A percentile compares a stretch with the other conserved stretches of the same genome.
These are phyloP conservation scores for Lizanozyma gosingica DNA, from an alignment of 1,139 yeast species.

Conservation along the genomic window DNA sequence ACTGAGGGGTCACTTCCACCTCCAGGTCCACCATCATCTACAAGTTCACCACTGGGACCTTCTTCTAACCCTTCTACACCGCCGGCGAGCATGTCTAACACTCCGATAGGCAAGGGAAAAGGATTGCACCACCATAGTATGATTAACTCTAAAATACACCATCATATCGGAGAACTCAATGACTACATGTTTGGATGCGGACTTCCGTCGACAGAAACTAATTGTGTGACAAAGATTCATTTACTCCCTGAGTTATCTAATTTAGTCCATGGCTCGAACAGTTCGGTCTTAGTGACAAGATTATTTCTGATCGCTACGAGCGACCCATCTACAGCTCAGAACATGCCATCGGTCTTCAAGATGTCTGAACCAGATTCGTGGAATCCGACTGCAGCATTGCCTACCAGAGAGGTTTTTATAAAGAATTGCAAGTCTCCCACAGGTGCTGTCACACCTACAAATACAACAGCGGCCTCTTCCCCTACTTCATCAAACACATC, in stretches of 20 bases:
- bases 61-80: constrained; percentile 3
- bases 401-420: constrained; percentile 12
- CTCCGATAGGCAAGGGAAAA: neutral
- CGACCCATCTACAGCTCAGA: constrained; percentile 7
- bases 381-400: constrained; percentile 28
- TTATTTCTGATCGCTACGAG: constrained; percentile 31
- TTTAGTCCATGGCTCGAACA: constrained; percentile 18
- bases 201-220: constrained; percentile 32
- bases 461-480: neutral
- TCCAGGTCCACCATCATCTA: constrained; percentile 3
- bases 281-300: constrained; percentile 28
- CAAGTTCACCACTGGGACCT: constrained; percentile 3
- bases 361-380: constrained; percentile 11
- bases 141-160: constrained; percentile 19
- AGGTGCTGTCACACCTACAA: neutral
- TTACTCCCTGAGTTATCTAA: constrained; percentile 25
- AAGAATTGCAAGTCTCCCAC: neutral
- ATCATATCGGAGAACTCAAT: constrained; percentile 27
- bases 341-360: constrained; percentile 4
- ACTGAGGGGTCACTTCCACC: constrained; percentile 1
- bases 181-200: constrained; percentile 46
- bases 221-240: constrained; percentile 31
- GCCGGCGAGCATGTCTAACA: constrained; percentile 4
- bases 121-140: constrained; percentile 4
- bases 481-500: neutral